These are phyloP conservation scores for Hanseniaspora jakobsenii DNA, from an alignment of 805 yeast genomes.

Conservation along the genomic window DNA sequence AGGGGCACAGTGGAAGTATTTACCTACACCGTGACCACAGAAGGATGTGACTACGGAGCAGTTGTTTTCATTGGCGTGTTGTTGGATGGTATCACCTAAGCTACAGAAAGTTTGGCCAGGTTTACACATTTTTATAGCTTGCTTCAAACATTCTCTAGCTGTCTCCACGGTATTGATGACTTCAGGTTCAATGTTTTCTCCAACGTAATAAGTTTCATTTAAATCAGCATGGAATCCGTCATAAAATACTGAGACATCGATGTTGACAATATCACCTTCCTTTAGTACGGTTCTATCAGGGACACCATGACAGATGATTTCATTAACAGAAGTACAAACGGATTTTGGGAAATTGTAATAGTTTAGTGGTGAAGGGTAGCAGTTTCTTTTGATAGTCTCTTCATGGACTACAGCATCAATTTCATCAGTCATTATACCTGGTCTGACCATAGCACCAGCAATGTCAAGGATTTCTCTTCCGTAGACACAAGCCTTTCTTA, in stretches of 20 bases:
- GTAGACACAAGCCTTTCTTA: conserved; percentile 60
- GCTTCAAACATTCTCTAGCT: conserved; percentile 73
- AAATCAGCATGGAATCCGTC: conserved; percentile 88
- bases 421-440: conserved; percentile 90
- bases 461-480: conserved; percentile 84
- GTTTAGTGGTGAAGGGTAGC: conserved; percentile 90
- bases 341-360: conserved; percentile 89
- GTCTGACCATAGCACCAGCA: conserved; percentile 70
- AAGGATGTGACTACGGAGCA: conserved; percentile 83
- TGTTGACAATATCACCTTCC: conserved; percentile 89
- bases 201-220: conserved; percentile 94
- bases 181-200: conserved; percentile 67
- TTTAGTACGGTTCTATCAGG: conserved; percentile 79
- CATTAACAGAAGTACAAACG: conserved; percentile 87
- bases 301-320: conserved; percentile 92
- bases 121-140: conserved; percentile 72
- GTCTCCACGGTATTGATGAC: conserved; percentile 84
- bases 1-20: conserved; percentile 82
- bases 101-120: conserved; percentile 86
- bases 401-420: conserved; percentile 75
- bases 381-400: conserved; percentile 77
- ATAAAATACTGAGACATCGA: conserved; percentile 76
- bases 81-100: conserved; percentile 78
- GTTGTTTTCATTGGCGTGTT: conserved; percentile 62
- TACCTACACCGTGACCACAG: conserved; percentile 89